These are phyloP conservation scores for Podila verticillata DNA, from an alignment of 192 early-diverging fungal species.

Conservation along the genomic window DNA sequence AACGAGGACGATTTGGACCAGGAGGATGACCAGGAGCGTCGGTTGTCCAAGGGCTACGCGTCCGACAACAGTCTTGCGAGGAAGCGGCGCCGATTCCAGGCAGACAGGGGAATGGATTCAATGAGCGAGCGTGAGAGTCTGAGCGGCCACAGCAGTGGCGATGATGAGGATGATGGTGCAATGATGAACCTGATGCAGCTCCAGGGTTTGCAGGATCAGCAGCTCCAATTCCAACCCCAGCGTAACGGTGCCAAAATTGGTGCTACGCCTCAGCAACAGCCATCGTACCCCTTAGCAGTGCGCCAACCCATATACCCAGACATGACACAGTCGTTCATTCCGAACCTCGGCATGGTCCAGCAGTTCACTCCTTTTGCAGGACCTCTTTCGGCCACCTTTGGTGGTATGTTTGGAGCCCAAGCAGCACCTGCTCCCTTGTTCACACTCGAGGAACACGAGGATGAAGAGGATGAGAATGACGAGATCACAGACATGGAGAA, in stretches of 20 bases:
- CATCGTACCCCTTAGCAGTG: too few relatives aligned
- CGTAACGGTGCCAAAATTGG: neutral
- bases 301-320: conserved; percentile 26
- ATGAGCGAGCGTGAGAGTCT: conserved; percentile 51
- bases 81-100: conserved; percentile 35
- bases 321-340: conserved; percentile 27
- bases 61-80: conserved; percentile 33
- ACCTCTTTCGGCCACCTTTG: conserved; percentile 38
- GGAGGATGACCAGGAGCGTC: conserved; percentile 28
- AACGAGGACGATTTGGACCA: conserved; percentile 32
- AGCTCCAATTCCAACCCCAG: conserved; percentile 1
- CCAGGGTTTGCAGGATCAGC: conserved; percentile 5
- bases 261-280: neutral
- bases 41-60: conserved; percentile 37
- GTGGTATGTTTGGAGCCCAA: conserved; percentile 32
- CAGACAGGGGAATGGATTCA: conserved; percentile 41
- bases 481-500: conserved; percentile 49
- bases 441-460: conserved; percentile 27
- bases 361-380: conserved; percentile 16
- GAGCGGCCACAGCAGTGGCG: conserved; percentile 40
- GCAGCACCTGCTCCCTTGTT: conserved; percentile 29
- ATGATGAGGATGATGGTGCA: conserved; percentile 39
- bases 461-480: conserved; percentile 44
- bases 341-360: conserved; percentile 10
- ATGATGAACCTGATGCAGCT: conserved; percentile 30